Base-by-base conservation (phyloP, 768 basidiomycete species). In the Omphalotus guepiniiformis region DNA sequence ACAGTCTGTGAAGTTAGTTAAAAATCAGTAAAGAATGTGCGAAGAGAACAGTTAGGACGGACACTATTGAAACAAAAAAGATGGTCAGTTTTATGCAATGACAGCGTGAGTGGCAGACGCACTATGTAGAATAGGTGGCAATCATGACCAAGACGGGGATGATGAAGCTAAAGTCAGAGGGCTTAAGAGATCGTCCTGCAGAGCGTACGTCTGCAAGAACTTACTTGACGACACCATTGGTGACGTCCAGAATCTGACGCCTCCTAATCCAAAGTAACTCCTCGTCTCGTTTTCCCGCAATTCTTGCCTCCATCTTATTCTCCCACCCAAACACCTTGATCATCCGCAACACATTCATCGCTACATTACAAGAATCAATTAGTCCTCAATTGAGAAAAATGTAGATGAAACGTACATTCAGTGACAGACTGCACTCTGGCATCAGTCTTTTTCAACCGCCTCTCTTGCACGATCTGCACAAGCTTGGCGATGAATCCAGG, bases 241-340 rank as follows among this genome's bases (percentile, higher is more conserved):
- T 52, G 13, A 86, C 55, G 25, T 72, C 70, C 15, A 79, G 63
- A 23, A 83, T 55, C 56, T 80, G 75, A 35, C 72, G 63, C 55
- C 74, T 76, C 69, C 72, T 75, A 34, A 83, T 65, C 61, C 71
- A 74, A 3, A 55, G 48, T 13, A 90, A 63, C 60, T 90, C 88
- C 3, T 74, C 73, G 36, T 82, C 75, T 49, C 87, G 74, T 54
- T 78, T 79, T 25, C 72, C 71, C 18, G 71, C 63, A 38, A 91
- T 67, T 41, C 71, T 70, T 11, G 71, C 59, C 19, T 74, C 66
- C 57, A 84, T 74, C 39, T 76, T 72, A 48, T 74, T 71, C 71
- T 82, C 74, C 75, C 85, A 77, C 6, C 73, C 85, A 54, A 88
- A 86, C 34, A 87, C 65, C 62, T 88, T 87, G 58, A 85, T 69